These are phyloP conservation scores for Ceratocystiopsis brevicomis DNA, from an alignment of 2,329 filamentous ascomycete genomes.

Conservation along the genomic window DNA sequence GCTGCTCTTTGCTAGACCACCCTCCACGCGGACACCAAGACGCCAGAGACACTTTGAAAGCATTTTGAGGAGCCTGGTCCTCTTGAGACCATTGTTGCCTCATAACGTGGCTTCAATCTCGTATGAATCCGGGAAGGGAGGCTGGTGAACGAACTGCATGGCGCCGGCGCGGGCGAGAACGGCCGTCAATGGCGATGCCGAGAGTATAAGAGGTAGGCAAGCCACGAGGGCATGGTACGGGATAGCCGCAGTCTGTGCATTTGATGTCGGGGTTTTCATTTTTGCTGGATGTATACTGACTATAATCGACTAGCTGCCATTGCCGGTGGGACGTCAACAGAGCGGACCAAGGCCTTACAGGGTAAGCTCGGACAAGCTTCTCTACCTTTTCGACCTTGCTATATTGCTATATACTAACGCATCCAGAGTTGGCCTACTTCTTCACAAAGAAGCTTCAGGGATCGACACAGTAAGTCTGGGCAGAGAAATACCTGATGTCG, in stretches of 20 bases:
- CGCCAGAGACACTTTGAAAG: too few species aligned
- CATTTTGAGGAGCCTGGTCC: too few species aligned
- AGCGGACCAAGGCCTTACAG: conserved; percentile 9
- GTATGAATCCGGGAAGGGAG: too few species aligned
- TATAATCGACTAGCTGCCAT: neutral
- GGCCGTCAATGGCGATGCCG: conserved; percentile 5
- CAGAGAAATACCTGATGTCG: too few species aligned
- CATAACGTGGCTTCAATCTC: too few species aligned
- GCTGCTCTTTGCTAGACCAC: too few species aligned
- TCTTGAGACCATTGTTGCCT: too few species aligned
- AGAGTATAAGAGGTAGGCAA: conserved; percentile 8
- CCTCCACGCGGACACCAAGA: too few species aligned
- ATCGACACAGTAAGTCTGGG: conserved; percentile 6
- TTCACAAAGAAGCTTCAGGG: conserved; percentile 9
- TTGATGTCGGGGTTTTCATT: neutral
- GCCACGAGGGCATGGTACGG: neutral
- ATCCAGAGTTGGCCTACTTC: conserved; percentile 8
- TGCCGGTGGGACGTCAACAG: conserved; percentile 6
- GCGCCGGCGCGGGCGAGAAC: conserved; percentile 5
- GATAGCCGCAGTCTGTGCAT: neutral
- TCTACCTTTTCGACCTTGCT: neutral
- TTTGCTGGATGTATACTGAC: neutral
- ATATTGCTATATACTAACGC: neutral
- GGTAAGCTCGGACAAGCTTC: conserved; percentile 3
- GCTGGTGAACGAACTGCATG: conserved; percentile 1